Conservation (phyloP, 2,329 filamentous ascomycete species). For the Metarhizium album region DNA sequence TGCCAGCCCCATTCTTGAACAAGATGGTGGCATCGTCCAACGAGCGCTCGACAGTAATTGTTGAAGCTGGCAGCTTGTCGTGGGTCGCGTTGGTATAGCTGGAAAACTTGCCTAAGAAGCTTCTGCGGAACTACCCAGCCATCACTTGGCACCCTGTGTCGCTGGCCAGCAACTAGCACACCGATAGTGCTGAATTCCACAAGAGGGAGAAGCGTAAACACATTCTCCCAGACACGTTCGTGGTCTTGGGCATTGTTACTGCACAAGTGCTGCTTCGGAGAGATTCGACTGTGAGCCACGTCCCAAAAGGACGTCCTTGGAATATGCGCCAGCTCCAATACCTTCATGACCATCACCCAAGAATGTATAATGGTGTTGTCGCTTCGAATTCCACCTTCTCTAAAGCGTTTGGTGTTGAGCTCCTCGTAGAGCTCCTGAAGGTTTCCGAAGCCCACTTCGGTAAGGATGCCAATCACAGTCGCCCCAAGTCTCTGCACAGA, state of each 20-base stretch:
- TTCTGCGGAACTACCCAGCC: slow-evolving; percentile 52
- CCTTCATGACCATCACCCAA: slow-evolving; percentile 49
- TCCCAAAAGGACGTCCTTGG: slow-evolving; percentile 51
- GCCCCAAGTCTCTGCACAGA: slow-evolving; percentile 32
- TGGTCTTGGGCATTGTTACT: slow-evolving; percentile 34
- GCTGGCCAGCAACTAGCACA: slow-evolving; percentile 27
- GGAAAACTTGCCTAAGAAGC: slow-evolving; percentile 45
- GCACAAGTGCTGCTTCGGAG: slow-evolving; percentile 21
- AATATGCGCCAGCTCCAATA: slow-evolving; percentile 38
- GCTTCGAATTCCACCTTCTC: slow-evolving; percentile 41
- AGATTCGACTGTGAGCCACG: slow-evolving; percentile 34
- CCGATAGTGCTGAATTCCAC: slow-evolving; percentile 48
- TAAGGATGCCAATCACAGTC: slow-evolving; percentile 27
- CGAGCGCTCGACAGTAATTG: slow-evolving; percentile 48
- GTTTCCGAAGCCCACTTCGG: slow-evolving; percentile 29
- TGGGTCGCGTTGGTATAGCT: slow-evolving; percentile 43
- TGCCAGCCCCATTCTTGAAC: slow-evolving; percentile 57
- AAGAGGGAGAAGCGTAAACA: slow-evolving; percentile 52
- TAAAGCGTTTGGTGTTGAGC: slow-evolving; percentile 31
- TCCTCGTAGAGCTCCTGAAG: slow-evolving; percentile 37
- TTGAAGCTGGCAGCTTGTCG: slow-evolving; percentile 53
- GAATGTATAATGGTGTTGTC: slow-evolving; percentile 35
- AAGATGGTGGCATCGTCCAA: slow-evolving; percentile 51
- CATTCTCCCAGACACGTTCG: slow-evolving; percentile 45
- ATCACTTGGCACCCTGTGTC: slow-evolving; percentile 27